phyloP scores from a whole-genome alignment of 306 rosid species.

The Abrus precatorius region DNA sequence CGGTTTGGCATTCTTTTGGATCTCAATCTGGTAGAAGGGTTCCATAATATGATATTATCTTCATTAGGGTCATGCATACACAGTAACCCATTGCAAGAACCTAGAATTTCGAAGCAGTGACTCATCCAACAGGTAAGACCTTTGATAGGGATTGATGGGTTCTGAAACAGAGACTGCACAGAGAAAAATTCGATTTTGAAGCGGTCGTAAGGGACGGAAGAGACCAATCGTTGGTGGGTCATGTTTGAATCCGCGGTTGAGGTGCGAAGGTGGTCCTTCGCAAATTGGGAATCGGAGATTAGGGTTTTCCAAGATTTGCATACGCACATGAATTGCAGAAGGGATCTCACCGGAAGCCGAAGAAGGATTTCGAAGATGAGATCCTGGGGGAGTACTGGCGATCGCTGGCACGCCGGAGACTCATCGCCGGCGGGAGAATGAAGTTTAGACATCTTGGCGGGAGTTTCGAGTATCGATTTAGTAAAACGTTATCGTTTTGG shows the following conservation, averaged over 20 bases:
- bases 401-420: not conserved
- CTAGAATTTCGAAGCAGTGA: not conserved
- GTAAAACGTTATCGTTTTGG: too few relatives aligned
- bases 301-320: not conserved
- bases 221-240: not conserved
- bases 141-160: not conserved
- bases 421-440: not conserved
- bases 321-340: not conserved
- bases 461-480: too few relatives aligned
- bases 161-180: not conserved
- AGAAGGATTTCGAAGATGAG: not conserved
- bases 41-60: constrained; percentile 17
- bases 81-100: constrained; percentile 43
- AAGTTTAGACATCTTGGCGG: not conserved
- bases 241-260: not conserved
- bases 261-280: not conserved
- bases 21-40: constrained; percentile 15
- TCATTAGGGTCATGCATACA: not conserved
- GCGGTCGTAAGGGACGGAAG: not conserved
- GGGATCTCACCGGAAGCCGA: not conserved
- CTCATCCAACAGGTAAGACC: not conserved
- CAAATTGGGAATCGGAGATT: not conserved
- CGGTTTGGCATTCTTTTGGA: not conserved
- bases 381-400: not conserved
- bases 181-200: not conserved